Conservation (phyloP, 306 rosid genomes). For the Acmispon strigosus region DNA sequence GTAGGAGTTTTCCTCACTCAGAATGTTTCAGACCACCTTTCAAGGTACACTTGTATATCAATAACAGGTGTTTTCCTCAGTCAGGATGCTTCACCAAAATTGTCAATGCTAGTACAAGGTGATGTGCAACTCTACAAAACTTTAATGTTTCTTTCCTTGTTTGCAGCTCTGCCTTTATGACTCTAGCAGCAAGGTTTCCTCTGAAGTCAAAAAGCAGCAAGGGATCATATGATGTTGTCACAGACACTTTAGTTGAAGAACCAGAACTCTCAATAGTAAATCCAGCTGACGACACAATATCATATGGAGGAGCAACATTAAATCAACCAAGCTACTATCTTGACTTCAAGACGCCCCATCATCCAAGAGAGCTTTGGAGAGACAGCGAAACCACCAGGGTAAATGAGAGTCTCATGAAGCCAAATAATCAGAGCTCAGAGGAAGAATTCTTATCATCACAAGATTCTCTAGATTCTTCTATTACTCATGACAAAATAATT, state of each 20-base stretch:
- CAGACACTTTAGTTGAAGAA: conserved; percentile 30
- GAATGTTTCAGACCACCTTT: conserved; percentile 95
- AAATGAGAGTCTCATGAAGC: conserved; percentile 19
- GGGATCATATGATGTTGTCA: conserved; percentile 29
- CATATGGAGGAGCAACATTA: conserved; percentile 22
- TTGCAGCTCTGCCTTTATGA: conserved; percentile 98
- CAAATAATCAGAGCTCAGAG: conserved; percentile 39
- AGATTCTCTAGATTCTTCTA: conserved; percentile 69
- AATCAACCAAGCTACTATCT: conserved; percentile 33
- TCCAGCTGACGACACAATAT: conserved; percentile 38
- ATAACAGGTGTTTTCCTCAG: background rate
- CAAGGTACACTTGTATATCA: conserved; percentile 52
- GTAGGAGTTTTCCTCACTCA: conserved; percentile 94
- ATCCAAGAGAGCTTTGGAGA: conserved; percentile 34
- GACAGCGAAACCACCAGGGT: conserved; percentile 25
- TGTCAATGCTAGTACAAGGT: conserved; percentile 4
- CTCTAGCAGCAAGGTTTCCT: conserved; percentile 79
- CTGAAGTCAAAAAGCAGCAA: conserved; percentile 30
- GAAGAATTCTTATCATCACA: conserved; percentile 72
- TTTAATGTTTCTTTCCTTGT: conserved; percentile 13
- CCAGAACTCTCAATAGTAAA: conserved; percentile 40
- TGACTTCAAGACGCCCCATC: conserved; percentile 28
- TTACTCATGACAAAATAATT: conserved; percentile 47
- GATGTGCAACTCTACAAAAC: background rate
- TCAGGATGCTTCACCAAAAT: background rate